Evolutionary conservation across 306 rosid genomes (phyloP), one percentile per base, ranked within the genome.

Genomic region (Begonia masoniana): DNA sequence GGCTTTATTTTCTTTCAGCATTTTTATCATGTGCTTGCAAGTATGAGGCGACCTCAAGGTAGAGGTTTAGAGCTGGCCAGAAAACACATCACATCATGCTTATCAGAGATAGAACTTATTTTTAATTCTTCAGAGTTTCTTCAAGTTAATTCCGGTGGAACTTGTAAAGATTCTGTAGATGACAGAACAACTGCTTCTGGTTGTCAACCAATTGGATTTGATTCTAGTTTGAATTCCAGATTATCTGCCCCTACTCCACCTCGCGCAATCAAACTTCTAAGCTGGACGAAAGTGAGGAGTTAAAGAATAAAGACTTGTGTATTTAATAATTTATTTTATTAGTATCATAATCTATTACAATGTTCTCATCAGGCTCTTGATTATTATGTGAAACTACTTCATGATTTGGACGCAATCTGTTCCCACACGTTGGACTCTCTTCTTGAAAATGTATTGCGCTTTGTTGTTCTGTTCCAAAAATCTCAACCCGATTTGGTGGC

Each of bases 191-290:
- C 97, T 55, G 96, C 96, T 57, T 85, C 97, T 63, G 92, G 97
- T 65, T 69, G 84, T 75, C 85, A 76, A 71, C 88, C 97, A 55
- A 63, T 85, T 73, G 96, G 97, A 17, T 91, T 91, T 79, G 96
- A 85, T 75, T 88, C 92, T 68, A 91, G 75, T 76, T 71, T 85
- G 74, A 85, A 85, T 61, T 71, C 76, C 71, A 78, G 97, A 71
- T 69, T 83, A 69, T 76, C 96, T 67, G 96, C 96, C 68, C 97
- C 97, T 50, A 86, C 94, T 52, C 96, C 99, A 15, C 99, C 99
- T 14, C 88, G 99, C 9, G 51, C 99, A 15, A 83, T 85, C 62
- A 77, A 78, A 74, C 64, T 91, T 61, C 78, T 78, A 57, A 73
- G 78, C 66, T 91, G 91, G 88, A 76, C 77, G 59, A 79, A 70